Conservation (phyloP, 148 eudicot genomes). For the Fagopyrum esculentum region DNA sequence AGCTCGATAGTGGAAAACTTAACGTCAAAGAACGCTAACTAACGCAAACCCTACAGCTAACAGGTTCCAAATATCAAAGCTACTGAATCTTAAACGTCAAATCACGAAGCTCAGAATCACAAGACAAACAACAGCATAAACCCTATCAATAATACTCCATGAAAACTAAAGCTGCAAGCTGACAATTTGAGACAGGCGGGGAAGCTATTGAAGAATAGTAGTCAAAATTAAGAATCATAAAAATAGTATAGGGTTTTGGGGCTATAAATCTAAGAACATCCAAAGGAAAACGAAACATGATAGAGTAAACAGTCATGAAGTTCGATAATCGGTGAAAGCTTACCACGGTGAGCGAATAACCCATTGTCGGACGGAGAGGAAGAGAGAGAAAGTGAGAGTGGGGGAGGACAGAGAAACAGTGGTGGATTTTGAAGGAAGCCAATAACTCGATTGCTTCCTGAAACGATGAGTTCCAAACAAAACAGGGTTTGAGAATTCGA, state of each 20-base stretch:
- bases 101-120: conserved; percentile 5
- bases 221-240: conserved; percentile 1
- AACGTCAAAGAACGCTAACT: background rate
- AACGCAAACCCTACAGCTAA: background rate
- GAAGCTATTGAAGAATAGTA: background rate
- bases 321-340: conserved; percentile 18
- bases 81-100: conserved; percentile 5
- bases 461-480: too few species aligned
- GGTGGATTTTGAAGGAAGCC: too few species aligned
- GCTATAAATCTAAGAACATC: background rate
- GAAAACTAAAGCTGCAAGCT: background rate
- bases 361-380: conserved; percentile 43
- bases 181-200: background rate
- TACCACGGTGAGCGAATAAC: conserved; percentile 90
- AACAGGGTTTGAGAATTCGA: too few species aligned
- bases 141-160: background rate
- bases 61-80: background rate
- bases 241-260: background rate
- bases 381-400: conserved; percentile 16
- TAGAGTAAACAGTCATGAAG: background rate
- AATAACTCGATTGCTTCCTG: too few species aligned
- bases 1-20: background rate
- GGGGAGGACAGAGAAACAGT: background rate
- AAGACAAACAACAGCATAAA: background rate
- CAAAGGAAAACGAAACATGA: background rate